A percentile compares a stretch with the other conserved stretches of the same genome.
These are phyloP conservation scores for Leccinum fallax DNA, from an alignment of 1,284 basidiomycete species.

Conservation along the genomic window DNA sequence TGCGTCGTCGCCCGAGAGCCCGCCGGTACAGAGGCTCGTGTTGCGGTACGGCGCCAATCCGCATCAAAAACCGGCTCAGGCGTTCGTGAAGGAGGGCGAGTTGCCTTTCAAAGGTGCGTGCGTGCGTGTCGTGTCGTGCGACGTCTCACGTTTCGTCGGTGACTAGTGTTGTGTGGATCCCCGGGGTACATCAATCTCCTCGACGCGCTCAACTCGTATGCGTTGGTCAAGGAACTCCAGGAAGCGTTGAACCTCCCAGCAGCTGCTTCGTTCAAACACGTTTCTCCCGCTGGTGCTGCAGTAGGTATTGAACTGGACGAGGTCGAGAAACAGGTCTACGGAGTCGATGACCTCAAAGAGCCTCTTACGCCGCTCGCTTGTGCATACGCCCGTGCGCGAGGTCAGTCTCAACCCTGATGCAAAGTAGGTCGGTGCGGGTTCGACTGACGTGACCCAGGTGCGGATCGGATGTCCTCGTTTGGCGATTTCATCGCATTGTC, in stretches of 20 bases:
- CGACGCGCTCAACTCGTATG: constrained; percentile 97
- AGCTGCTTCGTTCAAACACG: constrained; percentile 99
- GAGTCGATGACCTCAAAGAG: constrained; percentile 93
- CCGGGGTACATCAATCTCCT: constrained; percentile 99
- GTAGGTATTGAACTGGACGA: constrained; percentile 86
- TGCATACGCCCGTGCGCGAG: constrained; percentile 96
- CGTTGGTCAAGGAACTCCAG: constrained; percentile 93
- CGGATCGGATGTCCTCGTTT: constrained; percentile 99
- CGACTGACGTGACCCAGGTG: constrained; percentile 53
- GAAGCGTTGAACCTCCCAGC: constrained; percentile 87
- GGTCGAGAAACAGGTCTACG: constrained; percentile 92
- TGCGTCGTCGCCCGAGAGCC: constrained; percentile 76
- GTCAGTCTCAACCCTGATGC: constrained; percentile 41
- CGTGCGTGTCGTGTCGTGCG: not conserved
- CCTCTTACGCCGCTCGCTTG: constrained; percentile 86
- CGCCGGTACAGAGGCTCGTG: constrained; percentile 80
- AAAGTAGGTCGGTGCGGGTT: constrained; percentile 4
- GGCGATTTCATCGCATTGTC: constrained; percentile 98
- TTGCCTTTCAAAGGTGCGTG: constrained; percentile 90
- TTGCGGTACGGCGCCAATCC: constrained; percentile 98
- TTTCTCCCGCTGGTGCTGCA: constrained; percentile 96
- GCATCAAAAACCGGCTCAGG: constrained; percentile 98
- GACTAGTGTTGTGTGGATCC: constrained; percentile 84
- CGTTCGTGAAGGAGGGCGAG: constrained; percentile 87
- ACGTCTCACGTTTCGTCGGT: constrained; percentile 2